Base-by-base conservation (phyloP, 2,329 filamentous ascomycete species). In the Pseudonectria buxi region DNA sequence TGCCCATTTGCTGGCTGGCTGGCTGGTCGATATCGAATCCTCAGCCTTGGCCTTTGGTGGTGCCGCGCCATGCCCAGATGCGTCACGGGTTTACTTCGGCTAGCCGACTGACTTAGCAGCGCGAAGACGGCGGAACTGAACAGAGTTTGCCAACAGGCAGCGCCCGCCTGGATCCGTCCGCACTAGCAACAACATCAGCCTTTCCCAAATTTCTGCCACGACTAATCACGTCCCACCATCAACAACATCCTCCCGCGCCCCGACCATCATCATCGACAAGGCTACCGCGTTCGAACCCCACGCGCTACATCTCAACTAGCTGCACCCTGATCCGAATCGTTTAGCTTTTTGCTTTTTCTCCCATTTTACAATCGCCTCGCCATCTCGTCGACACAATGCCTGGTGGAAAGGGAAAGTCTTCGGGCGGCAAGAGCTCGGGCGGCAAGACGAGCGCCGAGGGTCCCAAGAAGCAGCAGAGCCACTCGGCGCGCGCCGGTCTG, bases 361-460 rank as follows among this genome's bases (percentile, higher is more conserved):
- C 31, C 40, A 32, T 45, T 47, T 49, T 46, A 44, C 39, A 9
- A 18, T 24, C 39, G n/a, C n/a, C n/a, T n/a, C 50, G 44, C 46
- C 39, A 53, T 33, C 31, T 32, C 18, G 27, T 38, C 32, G 50
- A 68, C 18, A 22, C 62, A 68, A 78, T 79, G 75, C 65, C 88
- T 60, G 89, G 89, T 61, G 88, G 88, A 71, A 95, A 95, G 76
- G 89, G 89, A 76, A 94, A 88, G 74, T 86, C 81, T 47, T 78
- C 83, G 53, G 88, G 89, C 56, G 89, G 89, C 60, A 95, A 94
- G 80, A 89, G 69, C 62, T 74, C 83, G 39, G 86, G 86, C 55
- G 85, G 86, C 54, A 92, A 92, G 74, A 74, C 71, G 32, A 69
- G 69, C 42, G 68, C 58, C 55, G 81, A 81, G 50, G 76, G 74